Conservation (phyloP, 768 basidiomycete species). For the Tephrocybe sp. region DNA sequence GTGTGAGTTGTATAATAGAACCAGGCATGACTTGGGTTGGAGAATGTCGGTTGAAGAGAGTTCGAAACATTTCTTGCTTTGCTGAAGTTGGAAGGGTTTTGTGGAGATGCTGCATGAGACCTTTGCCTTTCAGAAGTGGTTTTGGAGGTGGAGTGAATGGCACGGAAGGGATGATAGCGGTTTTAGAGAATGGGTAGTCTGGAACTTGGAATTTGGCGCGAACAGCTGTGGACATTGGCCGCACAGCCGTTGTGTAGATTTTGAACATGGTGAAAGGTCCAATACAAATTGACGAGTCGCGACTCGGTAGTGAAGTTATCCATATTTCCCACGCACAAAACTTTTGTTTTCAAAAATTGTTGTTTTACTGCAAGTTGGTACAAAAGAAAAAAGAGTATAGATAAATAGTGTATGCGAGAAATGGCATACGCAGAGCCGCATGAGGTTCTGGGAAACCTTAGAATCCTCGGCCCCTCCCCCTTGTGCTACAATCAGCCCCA, state of each 20-base stretch:
- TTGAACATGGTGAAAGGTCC: conserved; percentile 31
- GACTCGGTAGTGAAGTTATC: not conserved
- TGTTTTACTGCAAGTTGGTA: conserved; percentile 3
- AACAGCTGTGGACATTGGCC: conserved; percentile 47
- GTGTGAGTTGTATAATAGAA: conserved; percentile 80
- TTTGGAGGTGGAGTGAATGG: conserved; percentile 42
- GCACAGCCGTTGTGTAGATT: conserved; percentile 34
- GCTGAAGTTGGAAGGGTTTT: conserved; percentile 64
- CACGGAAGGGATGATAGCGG: conserved; percentile 52
- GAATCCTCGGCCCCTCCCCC: conserved; percentile 69
- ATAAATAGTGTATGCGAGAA: conserved; percentile 15
- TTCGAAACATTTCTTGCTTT: conserved; percentile 66
- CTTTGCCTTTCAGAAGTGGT: conserved; percentile 64
- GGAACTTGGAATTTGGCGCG: conserved; percentile 6
- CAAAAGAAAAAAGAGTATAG: conserved; percentile 13
- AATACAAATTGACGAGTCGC: not conserved
- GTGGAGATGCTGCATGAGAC: conserved; percentile 74
- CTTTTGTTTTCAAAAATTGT: no score
- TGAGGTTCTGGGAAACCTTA: conserved; percentile 27
- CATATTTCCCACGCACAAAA: conserved; percentile 10
- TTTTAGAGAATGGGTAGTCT: conserved; percentile 74
- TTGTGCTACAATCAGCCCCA: conserved; percentile 8
- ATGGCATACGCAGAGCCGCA: conserved; percentile 3
- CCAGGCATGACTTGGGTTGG: conserved; percentile 74
- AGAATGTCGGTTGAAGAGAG: conserved; percentile 72